Evolutionary conservation across 1,284 basidiomycete species (phyloP).

Genomic region (Cryptococcus deneoformans): DNA sequence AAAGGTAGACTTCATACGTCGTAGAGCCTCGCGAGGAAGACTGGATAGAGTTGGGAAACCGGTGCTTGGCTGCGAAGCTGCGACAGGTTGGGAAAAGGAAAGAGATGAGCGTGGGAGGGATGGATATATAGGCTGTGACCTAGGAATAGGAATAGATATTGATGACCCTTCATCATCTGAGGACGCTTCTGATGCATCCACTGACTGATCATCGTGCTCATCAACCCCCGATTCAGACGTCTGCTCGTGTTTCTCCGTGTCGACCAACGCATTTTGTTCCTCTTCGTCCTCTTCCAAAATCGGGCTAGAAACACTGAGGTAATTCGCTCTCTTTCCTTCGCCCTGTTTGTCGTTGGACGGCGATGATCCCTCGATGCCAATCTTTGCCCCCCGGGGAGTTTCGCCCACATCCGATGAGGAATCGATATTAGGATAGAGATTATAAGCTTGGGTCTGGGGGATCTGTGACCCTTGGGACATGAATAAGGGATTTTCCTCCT

Average conservation of each 20-base stretch:
- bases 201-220: not conserved
- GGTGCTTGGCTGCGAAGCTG: slow-evolving; percentile 11
- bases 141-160: not conserved
- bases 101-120: not conserved
- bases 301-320: slow-evolving; percentile 10
- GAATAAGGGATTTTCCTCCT: slow-evolving; percentile 21
- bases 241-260: not conserved
- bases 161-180: not conserved
- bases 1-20: slow-evolving; percentile 7
- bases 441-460: slow-evolving; percentile 27
- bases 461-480: slow-evolving; percentile 26
- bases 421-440: slow-evolving; percentile 16
- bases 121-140: not conserved
- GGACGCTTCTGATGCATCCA: not conserved
- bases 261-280: not conserved
- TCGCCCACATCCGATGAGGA: slow-evolving; percentile 19
- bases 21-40: slow-evolving; percentile 9
- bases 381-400: not conserved
- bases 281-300: slow-evolving; percentile 9
- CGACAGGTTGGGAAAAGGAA: not conserved
- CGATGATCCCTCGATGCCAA: not conserved
- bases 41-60: slow-evolving; percentile 12
- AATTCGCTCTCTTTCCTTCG: not conserved
- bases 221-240: not conserved
- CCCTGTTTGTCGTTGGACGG: not conserved